phyloP scores from a whole-genome alignment of 1,139 yeast species.

The Pneumocystis wakefieldiae region DNA sequence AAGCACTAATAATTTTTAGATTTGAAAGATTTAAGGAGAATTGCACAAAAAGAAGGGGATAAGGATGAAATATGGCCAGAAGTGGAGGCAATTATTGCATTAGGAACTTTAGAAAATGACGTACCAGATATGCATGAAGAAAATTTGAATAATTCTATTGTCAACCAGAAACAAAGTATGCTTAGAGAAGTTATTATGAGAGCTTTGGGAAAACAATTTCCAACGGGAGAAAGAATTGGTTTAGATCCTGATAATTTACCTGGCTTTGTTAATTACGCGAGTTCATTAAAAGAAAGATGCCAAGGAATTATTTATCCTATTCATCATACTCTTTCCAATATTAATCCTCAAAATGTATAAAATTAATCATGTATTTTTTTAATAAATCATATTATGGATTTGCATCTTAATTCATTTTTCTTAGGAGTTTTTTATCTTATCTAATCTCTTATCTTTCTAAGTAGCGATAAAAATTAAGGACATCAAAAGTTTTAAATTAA shows the following conservation, averaged over 20 bases:
- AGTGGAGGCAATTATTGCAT: not conserved
- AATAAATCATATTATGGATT: not conserved
- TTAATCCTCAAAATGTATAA: not conserved
- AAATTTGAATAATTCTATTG: not conserved
- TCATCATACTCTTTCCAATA: not conserved
- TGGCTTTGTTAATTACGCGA: not conserved
- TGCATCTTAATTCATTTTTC: not conserved
- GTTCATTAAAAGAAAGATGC: not conserved
- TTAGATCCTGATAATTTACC: not conserved
- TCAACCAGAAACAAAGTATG: not conserved
- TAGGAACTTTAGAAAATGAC: not conserved
- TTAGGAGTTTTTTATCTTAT: not conserved
- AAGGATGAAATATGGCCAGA: not conserved
- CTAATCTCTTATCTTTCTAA: not conserved
- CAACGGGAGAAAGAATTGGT: not conserved
- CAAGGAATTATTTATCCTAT: not conserved
- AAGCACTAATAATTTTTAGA: not conserved
- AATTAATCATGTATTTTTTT: not conserved
- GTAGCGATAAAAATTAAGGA: too few relatives aligned
- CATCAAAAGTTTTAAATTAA: not conserved
- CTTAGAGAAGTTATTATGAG: not conserved
- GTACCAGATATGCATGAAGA: not conserved
- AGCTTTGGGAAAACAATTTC: not conserved
- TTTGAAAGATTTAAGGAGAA: not conserved
- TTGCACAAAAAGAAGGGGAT: not conserved